Evolutionary conservation across 208 protist species (phyloP).

Genomic region (Trypanosoma congolense): DNA sequence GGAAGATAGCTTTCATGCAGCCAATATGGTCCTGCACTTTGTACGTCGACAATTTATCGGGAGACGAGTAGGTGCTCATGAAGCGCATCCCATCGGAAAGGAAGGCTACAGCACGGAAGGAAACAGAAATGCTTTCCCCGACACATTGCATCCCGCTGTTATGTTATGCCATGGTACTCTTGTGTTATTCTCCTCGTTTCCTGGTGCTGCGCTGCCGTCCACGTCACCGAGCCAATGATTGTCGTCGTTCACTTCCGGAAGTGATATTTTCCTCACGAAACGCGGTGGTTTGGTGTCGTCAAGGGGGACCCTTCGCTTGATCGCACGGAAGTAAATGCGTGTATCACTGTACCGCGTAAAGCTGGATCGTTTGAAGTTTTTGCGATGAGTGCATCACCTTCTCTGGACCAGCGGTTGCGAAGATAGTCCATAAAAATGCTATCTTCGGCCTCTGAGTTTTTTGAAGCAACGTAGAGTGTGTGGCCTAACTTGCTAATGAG

Average conservation of each 20-base stretch:
- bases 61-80: constrained; percentile 6
- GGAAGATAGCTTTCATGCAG: constrained; percentile 21
- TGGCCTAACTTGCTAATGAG: constrained; percentile 2
- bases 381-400: constrained; percentile 22
- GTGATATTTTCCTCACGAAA: constrained; percentile 10
- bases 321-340: constrained; percentile 32
- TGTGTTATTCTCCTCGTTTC: not conserved
- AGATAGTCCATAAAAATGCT: constrained; percentile 4
- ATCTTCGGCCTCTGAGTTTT: not conserved
- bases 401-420: constrained; percentile 2
- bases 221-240: constrained; percentile 17
- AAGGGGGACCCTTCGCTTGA: constrained; percentile 23
- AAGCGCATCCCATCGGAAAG: constrained; percentile 18
- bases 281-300: not conserved
- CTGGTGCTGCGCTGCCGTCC: constrained; percentile 14
- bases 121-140: not conserved
- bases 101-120: constrained; percentile 10
- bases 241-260: constrained; percentile 14
- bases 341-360: constrained; percentile 25
- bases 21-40: constrained; percentile 10
- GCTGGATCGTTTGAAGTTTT: constrained; percentile 19
- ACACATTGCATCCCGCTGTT: constrained; percentile 6
- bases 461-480: not conserved
- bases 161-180: not conserved
- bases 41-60: not conserved